phyloP scores from a whole-genome alignment of 345 rosid genomes.

The Psidium guajava region DNA sequence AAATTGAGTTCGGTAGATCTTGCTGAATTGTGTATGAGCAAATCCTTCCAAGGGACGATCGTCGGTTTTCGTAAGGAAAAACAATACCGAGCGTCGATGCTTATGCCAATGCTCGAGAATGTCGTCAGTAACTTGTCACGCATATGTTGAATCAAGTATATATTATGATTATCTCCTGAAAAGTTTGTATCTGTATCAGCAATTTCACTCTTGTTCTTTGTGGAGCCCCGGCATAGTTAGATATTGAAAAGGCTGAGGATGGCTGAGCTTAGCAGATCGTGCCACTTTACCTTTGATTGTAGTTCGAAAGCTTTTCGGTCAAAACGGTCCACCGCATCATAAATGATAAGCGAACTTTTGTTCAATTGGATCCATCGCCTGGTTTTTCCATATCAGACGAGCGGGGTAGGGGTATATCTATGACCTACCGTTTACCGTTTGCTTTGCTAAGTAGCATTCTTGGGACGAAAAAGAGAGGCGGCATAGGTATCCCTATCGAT shows the following conservation, averaged over 20 bases:
- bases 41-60: neutral
- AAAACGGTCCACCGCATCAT: neutral
- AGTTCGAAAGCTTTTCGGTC: neutral
- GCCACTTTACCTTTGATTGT: neutral
- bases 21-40: neutral
- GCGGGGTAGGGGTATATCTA: no score
- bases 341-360: neutral
- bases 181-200: neutral
- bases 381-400: neutral
- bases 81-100: neutral
- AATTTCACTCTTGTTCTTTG: neutral
- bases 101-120: neutral
- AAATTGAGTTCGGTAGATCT: neutral
- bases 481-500: no score
- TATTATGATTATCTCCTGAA: neutral
- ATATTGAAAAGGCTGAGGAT: neutral
- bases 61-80: neutral
- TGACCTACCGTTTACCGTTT: no score
- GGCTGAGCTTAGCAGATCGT: neutral
- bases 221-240: neutral
- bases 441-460: no score
- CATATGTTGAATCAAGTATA: neutral
- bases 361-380: neutral
- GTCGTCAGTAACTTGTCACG: neutral
- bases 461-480: no score